Conservation (phyloP, 106 monocot genomes). For the Dactylorhiza incarnata region DNA sequence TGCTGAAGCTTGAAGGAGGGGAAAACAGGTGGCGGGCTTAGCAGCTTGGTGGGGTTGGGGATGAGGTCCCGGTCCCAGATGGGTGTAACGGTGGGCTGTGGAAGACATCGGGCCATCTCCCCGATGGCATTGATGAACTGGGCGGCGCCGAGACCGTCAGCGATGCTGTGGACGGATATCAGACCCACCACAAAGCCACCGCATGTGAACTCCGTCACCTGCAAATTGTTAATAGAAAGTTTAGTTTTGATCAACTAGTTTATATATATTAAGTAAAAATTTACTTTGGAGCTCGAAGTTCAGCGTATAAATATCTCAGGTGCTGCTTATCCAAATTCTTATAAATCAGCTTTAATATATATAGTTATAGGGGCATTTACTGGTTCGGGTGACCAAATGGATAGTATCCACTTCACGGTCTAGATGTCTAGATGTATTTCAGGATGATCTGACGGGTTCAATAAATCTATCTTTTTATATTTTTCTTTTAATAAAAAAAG, state of each 20-base stretch:
- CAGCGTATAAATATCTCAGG: too few species aligned
- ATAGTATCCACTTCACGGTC: too few species aligned
- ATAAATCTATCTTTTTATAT: too few species aligned
- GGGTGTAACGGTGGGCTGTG: slow-evolving; percentile 11
- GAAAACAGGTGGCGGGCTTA: slow-evolving; percentile 11
- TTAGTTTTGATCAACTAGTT: not conserved
- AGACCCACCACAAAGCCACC: slow-evolving; percentile 37
- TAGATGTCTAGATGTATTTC: too few species aligned
- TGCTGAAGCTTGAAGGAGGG: slow-evolving; percentile 13
- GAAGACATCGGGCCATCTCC: slow-evolving; percentile 26
- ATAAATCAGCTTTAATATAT: too few species aligned
- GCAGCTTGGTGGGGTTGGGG: slow-evolving; percentile 19
- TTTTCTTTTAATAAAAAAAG: too few species aligned
- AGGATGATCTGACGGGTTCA: too few species aligned
- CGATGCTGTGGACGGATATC: slow-evolving; percentile 21
- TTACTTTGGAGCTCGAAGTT: too few species aligned
- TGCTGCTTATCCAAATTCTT: too few species aligned
- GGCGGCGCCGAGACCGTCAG: slow-evolving; percentile 30
- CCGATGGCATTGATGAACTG: slow-evolving; percentile 33
- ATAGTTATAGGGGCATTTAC: too few species aligned
- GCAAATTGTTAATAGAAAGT: not conserved
- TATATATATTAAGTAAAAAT: too few species aligned
- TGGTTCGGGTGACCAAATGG: too few species aligned
- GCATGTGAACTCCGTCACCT: slow-evolving; percentile 37
- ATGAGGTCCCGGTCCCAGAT: slow-evolving; percentile 24